Evolutionary conservation across 2,329 filamentous ascomycete genomes (phyloP), one percentile per base, ranked within the genome.

Genomic region (Chalaropsis ovoidea): DNA sequence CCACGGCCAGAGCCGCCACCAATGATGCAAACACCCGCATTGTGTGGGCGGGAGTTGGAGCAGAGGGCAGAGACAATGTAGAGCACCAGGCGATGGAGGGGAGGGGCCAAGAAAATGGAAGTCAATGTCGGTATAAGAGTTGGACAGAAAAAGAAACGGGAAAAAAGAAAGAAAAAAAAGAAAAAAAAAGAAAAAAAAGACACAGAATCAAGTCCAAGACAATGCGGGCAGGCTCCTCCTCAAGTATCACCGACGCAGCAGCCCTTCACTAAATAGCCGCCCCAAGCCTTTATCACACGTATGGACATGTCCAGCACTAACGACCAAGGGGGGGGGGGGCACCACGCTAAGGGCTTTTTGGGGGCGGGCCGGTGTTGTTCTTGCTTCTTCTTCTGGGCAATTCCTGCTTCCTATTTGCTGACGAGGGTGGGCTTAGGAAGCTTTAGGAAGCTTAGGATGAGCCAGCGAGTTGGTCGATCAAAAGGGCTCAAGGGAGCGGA

Each of bases 1-100:
- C 52, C 52, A 56, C 11, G 22, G 22, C 52, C 52, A 56, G 24
- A 17, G 24, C 52, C 15, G 52, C 52, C 19, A 31, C 52, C 24
- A 56, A 56, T 15, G 52, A 56, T 15, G 52, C 52, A 31, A 56
- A 17, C 22, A 56, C 22, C 52, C 52, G 52, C 52, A 56, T 56
- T 27, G 52, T 10, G 27, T 22, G 52, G 15, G 52, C 15, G 24
- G 5, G 11, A 56, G 22, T 4, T 27, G 22, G 52, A 56, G 52
- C 7, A 17, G 52, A 15, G 52, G 52, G 52, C 7, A 17, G 52
- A 15, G 52, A 19, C 13, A 13, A n/a, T 13, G 42, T 43, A 43
- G 13, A n/a, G 42, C 42, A n/a, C 13, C 6, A n/a, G 42, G 17
- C 42, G 11, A 10, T 15, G 42, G 17, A 13, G 42, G 11, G 42